Evolutionary conservation across 192 early-diverging fungal species (phyloP), one percentile per base, ranked within the genome.

Genomic region (Tieghemiomyces parasiticus): DNA sequence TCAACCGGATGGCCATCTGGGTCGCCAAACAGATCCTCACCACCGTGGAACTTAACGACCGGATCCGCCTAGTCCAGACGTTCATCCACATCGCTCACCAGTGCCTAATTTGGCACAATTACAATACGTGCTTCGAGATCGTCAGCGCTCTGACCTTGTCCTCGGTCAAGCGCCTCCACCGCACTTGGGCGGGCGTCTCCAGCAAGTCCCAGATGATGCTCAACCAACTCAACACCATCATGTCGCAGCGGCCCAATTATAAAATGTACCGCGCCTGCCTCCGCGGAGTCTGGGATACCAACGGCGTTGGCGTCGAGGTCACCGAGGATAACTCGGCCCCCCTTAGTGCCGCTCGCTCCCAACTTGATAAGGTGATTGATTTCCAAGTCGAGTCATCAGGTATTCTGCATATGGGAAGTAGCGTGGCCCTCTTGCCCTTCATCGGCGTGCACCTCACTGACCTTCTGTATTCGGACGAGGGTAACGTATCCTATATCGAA

Each of bases 1-100:
- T 77, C 46, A 77, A 77, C 60, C 70, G 70, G 53, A 70, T 70
- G n/a, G 69, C 75, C 2, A 74, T 74, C 50, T 77, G 75, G 75
- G 72, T 71, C 0, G 72, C 71, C 45, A 64, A 71, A 22, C 42
- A 67, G 0, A 68, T 77, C 14, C 55, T 77, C 25, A 71, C 75
- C 0, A 66, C 74, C 44, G 67, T 68, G 19, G 68, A 67, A 4
- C 62, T 63, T 1, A 61, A 70, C 8, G 72, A 70, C 14, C 67
- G 75, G 10, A 69, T 71, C 14, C 55, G 68, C n/a, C 60, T 72
- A 6, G 60, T 77, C 51, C 71, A 73, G 61, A 70, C 66, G 61
- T 63, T 77, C 22, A 67, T 74, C 34, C 71, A 72, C 35, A 63
- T 77, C 16, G 71, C 75, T 34, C 69, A 74, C 59, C 75, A 77